Evolutionary conservation across 2,329 filamentous ascomycete genomes (phyloP), one percentile per base, ranked within the genome.

Genomic region (Delphinella strobiligena): DNA sequence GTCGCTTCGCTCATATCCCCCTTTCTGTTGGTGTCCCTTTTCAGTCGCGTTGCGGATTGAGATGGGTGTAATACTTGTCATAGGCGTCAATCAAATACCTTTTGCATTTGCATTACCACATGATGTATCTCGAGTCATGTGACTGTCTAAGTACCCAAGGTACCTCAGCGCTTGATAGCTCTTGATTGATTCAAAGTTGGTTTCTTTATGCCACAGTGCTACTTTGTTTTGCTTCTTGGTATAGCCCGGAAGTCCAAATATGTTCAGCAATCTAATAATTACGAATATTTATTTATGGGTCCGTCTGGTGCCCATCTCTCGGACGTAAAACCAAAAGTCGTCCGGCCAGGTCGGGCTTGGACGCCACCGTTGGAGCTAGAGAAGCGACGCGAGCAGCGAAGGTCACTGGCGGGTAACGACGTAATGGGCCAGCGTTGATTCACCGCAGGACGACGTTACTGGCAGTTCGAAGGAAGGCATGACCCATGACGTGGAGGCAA

Each of bases 61-160:
- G 36, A 38, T 38, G 31, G 40, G 36, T 42, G 36, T 42, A 38
- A 38, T 42, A 42, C 27, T 42, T 38, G 40, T 38, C 36, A 42
- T 38, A 42, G 40, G 40, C 36, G 36, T 38, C 36, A 41, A 41
- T 41, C 22, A 36, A 41, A 15, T 41, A 41, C 27, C 35, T 41
- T 41, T 41, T n/a, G n/a, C n/a, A n/a, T n/a, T 27, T 27, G 22
- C 22, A 27, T 27, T 27, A 27, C 22, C n/a, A n/a, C n/a, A n/a
- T n/a, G n/a, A n/a, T n/a, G n/a, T n/a, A n/a, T n/a, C n/a, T n/a
- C n/a, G n/a, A n/a, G n/a, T n/a, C n/a, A n/a, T n/a, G n/a, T n/a
- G n/a, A n/a, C n/a, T n/a, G n/a, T n/a, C n/a, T n/a, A n/a, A n/a
- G n/a, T n/a, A n/a, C n/a, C n/a, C n/a, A n/a, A n/a, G n/a, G n/a